Evolutionary conservation across 2,329 filamentous ascomycete species (phyloP).

Genomic region (Lasiodiplodia hormozganensis): DNA sequence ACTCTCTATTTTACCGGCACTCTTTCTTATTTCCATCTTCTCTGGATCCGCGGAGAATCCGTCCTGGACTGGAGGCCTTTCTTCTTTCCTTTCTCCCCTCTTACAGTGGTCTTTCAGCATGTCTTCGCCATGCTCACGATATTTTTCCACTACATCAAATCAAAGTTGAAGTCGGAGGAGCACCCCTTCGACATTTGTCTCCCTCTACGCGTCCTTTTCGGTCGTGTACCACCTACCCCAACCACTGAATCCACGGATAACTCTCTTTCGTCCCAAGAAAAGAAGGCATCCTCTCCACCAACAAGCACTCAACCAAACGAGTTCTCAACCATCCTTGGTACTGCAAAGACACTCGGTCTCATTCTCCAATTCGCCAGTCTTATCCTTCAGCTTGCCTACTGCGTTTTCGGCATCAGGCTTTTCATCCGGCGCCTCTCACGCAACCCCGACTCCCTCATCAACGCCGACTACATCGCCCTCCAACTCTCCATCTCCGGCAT

Average conservation of each 20-base stretch:
- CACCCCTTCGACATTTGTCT: background rate
- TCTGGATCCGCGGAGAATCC: slow-evolving; percentile 9
- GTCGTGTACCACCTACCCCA: background rate
- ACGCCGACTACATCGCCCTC: background rate
- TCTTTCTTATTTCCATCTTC: background rate
- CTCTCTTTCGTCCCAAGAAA: background rate
- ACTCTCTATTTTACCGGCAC: background rate
- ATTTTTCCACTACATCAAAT: background rate
- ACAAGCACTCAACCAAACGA: background rate
- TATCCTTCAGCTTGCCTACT: background rate
- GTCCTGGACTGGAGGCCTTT: slow-evolving; percentile 7
- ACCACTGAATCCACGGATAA: background rate
- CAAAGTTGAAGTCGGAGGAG: background rate
- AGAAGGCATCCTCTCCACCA: background rate
- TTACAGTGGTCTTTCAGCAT: slow-evolving; percentile 7
- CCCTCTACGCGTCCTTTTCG: background rate
- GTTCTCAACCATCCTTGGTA: background rate
- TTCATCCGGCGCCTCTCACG: background rate
- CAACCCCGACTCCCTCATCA: background rate
- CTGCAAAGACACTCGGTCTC: background rate
- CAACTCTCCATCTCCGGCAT: slow-evolving; percentile 8
- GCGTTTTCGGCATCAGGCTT: background rate
- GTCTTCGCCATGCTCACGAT: background rate
- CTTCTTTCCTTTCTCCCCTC: slow-evolving; percentile 13
- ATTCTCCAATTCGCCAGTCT: slow-evolving; percentile 1